A percentile compares a stretch with the other conserved stretches of the same genome.
phyloP scores from a whole-genome alignment of 768 basidiomycete genomes.

The Cytidiella melzeri region DNA sequence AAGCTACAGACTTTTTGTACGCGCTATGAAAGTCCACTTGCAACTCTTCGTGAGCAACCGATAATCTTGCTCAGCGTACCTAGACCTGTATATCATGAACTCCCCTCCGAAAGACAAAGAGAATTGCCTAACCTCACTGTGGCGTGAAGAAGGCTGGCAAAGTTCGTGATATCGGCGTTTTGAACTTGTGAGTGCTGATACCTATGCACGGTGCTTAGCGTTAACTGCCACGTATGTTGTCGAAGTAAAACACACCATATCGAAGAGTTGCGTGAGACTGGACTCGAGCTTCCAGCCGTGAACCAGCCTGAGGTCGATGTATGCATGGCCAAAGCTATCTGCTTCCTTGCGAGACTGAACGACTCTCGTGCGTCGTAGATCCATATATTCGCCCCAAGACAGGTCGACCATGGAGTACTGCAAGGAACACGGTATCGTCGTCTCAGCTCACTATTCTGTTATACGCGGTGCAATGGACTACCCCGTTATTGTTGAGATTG shows the following conservation, averaged over 20 bases:
- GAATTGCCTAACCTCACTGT: slow-evolving; percentile 65
- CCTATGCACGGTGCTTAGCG: too few species aligned
- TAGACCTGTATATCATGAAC: slow-evolving; percentile 78
- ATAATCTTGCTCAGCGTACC: slow-evolving; percentile 39
- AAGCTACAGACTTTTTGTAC: slow-evolving; percentile 50
- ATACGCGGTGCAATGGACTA: slow-evolving; percentile 44
- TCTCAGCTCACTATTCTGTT: slow-evolving; percentile 57
- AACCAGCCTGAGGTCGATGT: slow-evolving; percentile 89
- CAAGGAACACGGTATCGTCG: slow-evolving; percentile 29
- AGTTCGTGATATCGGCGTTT: slow-evolving; percentile 70
- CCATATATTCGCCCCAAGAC: slow-evolving; percentile 81
- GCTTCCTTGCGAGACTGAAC: background rate
- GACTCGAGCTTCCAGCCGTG: slow-evolving; percentile 60
- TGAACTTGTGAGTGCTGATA: slow-evolving; percentile 59
- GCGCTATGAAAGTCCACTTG: too few species aligned
- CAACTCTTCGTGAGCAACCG: too few species aligned
- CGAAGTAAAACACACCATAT: slow-evolving; percentile 58
- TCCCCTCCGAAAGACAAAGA: slow-evolving; percentile 60
- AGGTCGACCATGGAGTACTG: slow-evolving; percentile 69
- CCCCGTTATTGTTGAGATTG: slow-evolving; percentile 45
- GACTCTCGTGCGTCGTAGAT: too few species aligned
- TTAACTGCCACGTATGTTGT: too few species aligned
- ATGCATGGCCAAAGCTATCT: slow-evolving; percentile 9
- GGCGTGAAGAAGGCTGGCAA: slow-evolving; percentile 59
- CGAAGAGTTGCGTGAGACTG: slow-evolving; percentile 62